Evolutionary conservation across 192 early-diverging fungal genomes (phyloP), one percentile per base, ranked within the genome.

Genomic region (Backusella morwellensis): DNA sequence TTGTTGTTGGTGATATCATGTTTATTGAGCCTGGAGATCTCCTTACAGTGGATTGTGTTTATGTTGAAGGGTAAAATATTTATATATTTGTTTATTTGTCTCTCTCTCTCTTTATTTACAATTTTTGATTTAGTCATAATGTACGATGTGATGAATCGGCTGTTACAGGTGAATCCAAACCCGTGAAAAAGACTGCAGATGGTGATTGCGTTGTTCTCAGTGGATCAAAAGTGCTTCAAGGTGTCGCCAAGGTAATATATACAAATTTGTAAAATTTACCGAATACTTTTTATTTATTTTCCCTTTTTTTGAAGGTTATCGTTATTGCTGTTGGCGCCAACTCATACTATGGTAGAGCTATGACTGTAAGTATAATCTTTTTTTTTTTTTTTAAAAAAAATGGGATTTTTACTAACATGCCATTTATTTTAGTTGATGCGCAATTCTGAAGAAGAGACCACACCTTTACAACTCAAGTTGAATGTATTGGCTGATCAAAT

Each of bases 381-480:
- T 29, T n/a, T n/a, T n/a, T n/a, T n/a, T n/a, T n/a, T n/a, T n/a
- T n/a, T n/a, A n/a, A n/a, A 26, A 32, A 32, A 32, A 32, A 32
- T 32, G 29, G 29, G 29, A 32, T 32, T 32, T 32, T 71, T 29
- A 71, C n/a, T 26, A 26, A 71, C 19, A n/a, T 36, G 47, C 32
- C 38, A 11, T 71, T 70, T 35, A 17, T 23, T 17, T 12, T 59
- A 59, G 78, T 36, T 94, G 1, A 90, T 99, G 86, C 90, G 92
- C 72, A 85, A 87, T 36, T 84, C 89, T 5, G 83, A 90, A 74
- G 80, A 81, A 29, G 92, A 95, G 72, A 93, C 90, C 71, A 99
- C 97, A 36, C 97, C 97, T 26, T 90, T 99, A 56, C 97, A 99
- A 87, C 74, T 85, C 69, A 98, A 98, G 85, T 90, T 99, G n/a